Base-by-base conservation (phyloP, 306 rosid genomes). In the Amphicarpaea edgeworthii region DNA sequence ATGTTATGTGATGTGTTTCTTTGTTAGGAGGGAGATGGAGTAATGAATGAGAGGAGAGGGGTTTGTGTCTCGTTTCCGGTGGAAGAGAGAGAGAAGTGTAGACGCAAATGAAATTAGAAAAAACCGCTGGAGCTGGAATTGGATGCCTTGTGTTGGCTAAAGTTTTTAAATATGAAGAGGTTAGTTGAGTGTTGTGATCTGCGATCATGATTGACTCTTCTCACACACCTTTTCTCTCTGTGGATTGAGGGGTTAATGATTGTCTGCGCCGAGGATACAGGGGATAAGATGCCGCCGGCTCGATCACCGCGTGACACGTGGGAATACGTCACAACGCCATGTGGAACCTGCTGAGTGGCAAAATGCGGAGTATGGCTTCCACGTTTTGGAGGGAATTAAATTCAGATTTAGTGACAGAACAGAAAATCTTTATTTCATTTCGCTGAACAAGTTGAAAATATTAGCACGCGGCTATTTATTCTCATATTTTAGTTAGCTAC, bases 81-180 rank as follows among this genome's bases (percentile, higher is more conserved):
- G 76, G 17, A 6, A 43, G 4, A 32, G 26, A 53, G 17, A 57
- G 30, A 15, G 14, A 49, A 67, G 17, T 45, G 68, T 5, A 10
- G 73, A 74, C 42, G 64, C 47, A 41, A 63, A 23, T 12, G 12
- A 68, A 75, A 21, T 16, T 37, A 28, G 62, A 58, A 21, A 76
- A 46, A 46, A 62, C 43, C 70, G 73, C 42, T 37, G 60, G 16
- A 47, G 17, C 54, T 70, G 76, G 47, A 60, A 67, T 77, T 75
- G 12, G 73, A 70, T 59, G 61, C 53, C 21, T 17, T 32, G n/a
- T n/a, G n/a, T n/a, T n/a, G 5, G 5, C 43, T 12, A 2, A 55
- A 70, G 73, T 24, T 55, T 80, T 67, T 55, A 84, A 78, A 82
- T 81, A 84, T 19, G 85, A 70, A 17, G 83, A 86, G 80, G 89